A percentile compares a stretch with the other conserved stretches of the same genome.
These are phyloP conservation scores for Acanthamoeba polyphaga DNA, from an alignment of 208 protist genomes.

Conservation along the genomic window DNA sequence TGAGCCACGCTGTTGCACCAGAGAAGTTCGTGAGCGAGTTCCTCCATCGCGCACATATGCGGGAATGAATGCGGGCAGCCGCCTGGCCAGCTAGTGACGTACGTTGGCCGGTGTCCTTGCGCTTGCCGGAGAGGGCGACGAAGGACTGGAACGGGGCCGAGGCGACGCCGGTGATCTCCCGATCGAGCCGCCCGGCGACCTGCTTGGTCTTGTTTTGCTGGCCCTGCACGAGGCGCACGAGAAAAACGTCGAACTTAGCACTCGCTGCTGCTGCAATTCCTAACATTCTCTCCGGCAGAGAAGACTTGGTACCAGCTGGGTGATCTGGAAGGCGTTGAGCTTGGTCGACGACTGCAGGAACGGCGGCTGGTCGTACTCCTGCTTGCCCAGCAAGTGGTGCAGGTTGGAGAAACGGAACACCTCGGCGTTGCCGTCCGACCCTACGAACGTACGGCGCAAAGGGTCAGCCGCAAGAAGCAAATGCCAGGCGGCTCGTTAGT, in stretches of 20 bases:
- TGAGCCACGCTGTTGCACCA: constrained; percentile 27
- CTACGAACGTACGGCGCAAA: neutral
- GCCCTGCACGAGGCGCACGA: neutral
- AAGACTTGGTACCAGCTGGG: neutral
- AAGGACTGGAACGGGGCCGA: constrained; percentile 33
- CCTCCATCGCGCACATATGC: neutral
- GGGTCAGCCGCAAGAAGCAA: neutral
- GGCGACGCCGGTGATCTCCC: neutral
- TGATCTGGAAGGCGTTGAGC: constrained; percentile 22
- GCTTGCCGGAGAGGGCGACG: constrained; percentile 5
- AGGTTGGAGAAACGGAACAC: constrained; percentile 48
- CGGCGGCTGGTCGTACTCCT: neutral
- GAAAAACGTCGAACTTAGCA: too few relatives aligned
- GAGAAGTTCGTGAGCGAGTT: neutral
- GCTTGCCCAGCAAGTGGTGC: constrained; percentile 19
- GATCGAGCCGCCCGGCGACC: neutral
- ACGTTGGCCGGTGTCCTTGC: constrained; percentile 34
- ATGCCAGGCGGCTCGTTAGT: neutral
- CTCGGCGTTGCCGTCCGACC: constrained; percentile 30
- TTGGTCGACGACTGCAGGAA: constrained; percentile 41
- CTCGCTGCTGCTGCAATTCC: neutral
- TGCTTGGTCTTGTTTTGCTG: constrained; percentile 32
- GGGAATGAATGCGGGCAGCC: neutral
- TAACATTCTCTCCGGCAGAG: neutral
- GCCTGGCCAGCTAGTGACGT: neutral